Percentiles rank a stretch among this genome's conserved stretches.
These are phyloP conservation scores for Kluyveromyces nonfermentans DNA, from an alignment of 805 yeast species.

Conservation along the genomic window DNA sequence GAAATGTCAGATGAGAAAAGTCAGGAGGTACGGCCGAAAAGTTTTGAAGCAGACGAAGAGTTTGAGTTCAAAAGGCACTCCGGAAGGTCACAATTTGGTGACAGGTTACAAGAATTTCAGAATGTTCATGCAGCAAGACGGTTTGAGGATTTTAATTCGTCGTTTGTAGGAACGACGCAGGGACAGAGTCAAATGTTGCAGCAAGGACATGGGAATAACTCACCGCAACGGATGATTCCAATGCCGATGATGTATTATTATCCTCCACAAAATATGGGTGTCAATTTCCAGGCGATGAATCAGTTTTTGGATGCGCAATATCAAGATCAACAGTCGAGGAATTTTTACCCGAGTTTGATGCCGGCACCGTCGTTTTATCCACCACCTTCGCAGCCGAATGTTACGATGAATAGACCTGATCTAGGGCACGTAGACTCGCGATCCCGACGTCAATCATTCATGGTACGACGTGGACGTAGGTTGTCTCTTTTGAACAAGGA, in stretches of 20 bases:
- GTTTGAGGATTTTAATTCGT: conserved; percentile 28
- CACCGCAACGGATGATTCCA: conserved; percentile 7
- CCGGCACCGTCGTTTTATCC: conserved; percentile 22
- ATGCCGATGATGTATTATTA: conserved; percentile 22
- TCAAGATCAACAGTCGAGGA: conserved; percentile 2
- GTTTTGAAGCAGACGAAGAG: conserved; percentile 24
- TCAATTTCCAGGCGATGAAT: conserved; percentile 4
- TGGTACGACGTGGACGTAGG: conserved; percentile 24
- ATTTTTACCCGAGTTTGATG: conserved; percentile 9
- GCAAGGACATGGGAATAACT: not conserved
- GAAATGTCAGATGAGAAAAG: conserved; percentile 2
- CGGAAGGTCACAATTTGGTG: conserved; percentile 20
- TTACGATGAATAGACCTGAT: conserved; percentile 4
- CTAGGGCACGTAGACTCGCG: conserved; percentile 7
- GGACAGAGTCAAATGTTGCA: not conserved
- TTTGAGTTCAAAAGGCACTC: conserved; percentile 27
- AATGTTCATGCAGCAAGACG: conserved; percentile 20
- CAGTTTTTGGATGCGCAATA: conserved; percentile 3
- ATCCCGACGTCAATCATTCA: conserved; percentile 17
- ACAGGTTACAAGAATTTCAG: conserved; percentile 19
- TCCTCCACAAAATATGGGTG: conserved; percentile 5
- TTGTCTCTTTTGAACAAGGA: conserved; percentile 23
- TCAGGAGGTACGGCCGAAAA: conserved; percentile 3
- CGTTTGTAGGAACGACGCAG: conserved; percentile 8
- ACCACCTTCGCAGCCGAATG: conserved; percentile 9